Evolutionary conservation across 805 yeast species (phyloP), one percentile per base, ranked within the genome.

Genomic region (Brettanomyces sp.): DNA sequence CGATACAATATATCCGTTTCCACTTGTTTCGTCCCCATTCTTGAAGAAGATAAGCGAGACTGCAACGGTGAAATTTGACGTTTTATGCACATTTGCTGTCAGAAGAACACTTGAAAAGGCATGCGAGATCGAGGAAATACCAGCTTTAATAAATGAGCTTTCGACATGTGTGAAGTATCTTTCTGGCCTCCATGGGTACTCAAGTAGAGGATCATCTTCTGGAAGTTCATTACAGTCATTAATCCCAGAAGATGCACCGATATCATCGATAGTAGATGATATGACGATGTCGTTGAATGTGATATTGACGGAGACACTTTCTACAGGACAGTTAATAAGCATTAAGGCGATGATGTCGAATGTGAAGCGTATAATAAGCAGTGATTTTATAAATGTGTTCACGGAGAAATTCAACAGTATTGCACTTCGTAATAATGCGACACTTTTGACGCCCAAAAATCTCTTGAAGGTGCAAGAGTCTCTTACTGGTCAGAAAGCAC

Each of bases 241-340:
- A 4, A 58, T 68, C 33, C 78, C 81, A 2, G 80, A 76, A 37
- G 80, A 74, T 30, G 69, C 81, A 4, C 91, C 90, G 2, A 77
- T 84, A 4, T 79, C 95, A 0, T 87, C 97, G 0, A 80, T 87
- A 22, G 79, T 90, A 23, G 99, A 93, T 56, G 99, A 93, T 59
- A 67, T 86, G 33, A 75, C 87, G 25, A 70, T 88, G 54, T 78
- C 89, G 7, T 65, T 90, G 40, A 84, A 86, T 56, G 77, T 80
- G 35, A 72, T 85, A 14, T 60, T 89, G 34, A 66, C 79, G 23
- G 83, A 82, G 48, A 70, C 80, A 1, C 68, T 89, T 11, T 82
- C 85, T 40, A 76, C 95, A 0, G 95, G 95, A 0, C 84, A 85
- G 49, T 66, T 66, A 45, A 56, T 70, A 5, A 68, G 81, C 0